A percentile compares a stretch with the other conserved stretches of the same genome.
Evolutionary conservation across 78 protist genomes (phyloP).

Genomic region (Trichosphaerium sp.): DNA sequence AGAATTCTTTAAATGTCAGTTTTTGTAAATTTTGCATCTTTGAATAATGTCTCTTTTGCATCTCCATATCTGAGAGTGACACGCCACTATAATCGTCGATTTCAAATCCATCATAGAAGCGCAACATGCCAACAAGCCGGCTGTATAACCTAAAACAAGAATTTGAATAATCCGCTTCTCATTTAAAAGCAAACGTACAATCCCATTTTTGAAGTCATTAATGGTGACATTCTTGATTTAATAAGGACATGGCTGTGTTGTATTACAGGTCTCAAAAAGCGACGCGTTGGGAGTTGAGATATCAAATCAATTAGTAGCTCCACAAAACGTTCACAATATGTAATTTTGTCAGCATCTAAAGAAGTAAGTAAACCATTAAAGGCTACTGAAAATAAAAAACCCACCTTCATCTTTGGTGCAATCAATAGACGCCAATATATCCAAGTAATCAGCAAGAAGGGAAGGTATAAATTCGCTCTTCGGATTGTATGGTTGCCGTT

Average conservation of each 20-base stretch:
- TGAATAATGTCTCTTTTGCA: conserved; percentile 30
- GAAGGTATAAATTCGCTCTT: conserved; percentile 5
- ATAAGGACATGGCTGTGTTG: conserved; percentile 50
- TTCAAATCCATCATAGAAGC: conserved; percentile 20
- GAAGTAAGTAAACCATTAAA: background rate
- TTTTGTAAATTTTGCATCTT: conserved; percentile 47
- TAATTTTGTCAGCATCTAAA: background rate
- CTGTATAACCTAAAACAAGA: conserved; percentile 7
- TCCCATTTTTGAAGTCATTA: background rate
- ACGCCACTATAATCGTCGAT: conserved; percentile 73
- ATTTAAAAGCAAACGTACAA: background rate
- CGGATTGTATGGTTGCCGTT: background rate
- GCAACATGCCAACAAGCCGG: conserved; percentile 24
- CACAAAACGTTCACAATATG: conserved; percentile 37
- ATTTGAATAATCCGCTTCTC: background rate
- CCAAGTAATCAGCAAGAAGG: background rate
- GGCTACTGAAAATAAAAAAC: background rate
- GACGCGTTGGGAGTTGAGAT: conserved; percentile 81
- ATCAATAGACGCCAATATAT: background rate
- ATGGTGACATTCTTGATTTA: conserved; percentile 3
- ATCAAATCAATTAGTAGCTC: conserved; percentile 68
- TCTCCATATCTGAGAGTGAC: conserved; percentile 49
- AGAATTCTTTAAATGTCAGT: conserved; percentile 21
- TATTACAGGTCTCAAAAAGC: conserved; percentile 51
- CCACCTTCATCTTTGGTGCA: background rate